A percentile compares a stretch with the other conserved stretches of the same genome.
phyloP scores from a whole-genome alignment of 192 early-diverging fungal species.

The Backusella luteola region DNA sequence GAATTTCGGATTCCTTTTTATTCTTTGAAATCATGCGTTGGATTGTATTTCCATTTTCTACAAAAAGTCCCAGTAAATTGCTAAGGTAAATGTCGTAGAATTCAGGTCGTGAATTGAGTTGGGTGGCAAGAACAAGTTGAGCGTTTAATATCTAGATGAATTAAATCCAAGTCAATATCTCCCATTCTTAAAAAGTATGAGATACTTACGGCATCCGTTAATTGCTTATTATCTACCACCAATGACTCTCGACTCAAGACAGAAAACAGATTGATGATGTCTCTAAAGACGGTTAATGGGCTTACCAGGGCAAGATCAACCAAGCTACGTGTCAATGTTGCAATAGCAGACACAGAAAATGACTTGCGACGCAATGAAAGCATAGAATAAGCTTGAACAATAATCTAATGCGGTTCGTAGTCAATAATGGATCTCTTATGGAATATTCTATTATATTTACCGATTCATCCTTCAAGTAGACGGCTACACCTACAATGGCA shows the following conservation, averaged over 20 bases:
- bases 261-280: slow-evolving; percentile 55
- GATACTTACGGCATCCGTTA: slow-evolving; percentile 36
- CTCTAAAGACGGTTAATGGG: slow-evolving; percentile 51
- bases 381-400: slow-evolving; percentile 59
- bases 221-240: slow-evolving; percentile 2
- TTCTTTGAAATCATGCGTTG: slow-evolving; percentile 39
- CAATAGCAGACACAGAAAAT: slow-evolving; percentile 42
- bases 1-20: slow-evolving; percentile 42
- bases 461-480: slow-evolving; percentile 50
- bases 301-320: slow-evolving; percentile 60
- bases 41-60: slow-evolving; percentile 58
- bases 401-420: slow-evolving; percentile 39
- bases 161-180: not conserved
- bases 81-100: slow-evolving; percentile 50
- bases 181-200: not conserved
- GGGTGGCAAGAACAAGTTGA: slow-evolving; percentile 45
- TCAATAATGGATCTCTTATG: not conserved
- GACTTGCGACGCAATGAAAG: slow-evolving; percentile 60
- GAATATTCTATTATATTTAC: slow-evolving; percentile 20
- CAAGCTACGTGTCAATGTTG: slow-evolving; percentile 53
- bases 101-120: slow-evolving; percentile 46
- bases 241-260: slow-evolving; percentile 39
- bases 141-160: slow-evolving; percentile 42
- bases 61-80: slow-evolving; percentile 53
- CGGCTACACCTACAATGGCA: slow-evolving; percentile 51